Percentiles rank a stretch among this genome's conserved stretches.
Evolutionary conservation across 2,329 filamentous ascomycete species (phyloP).

Genomic region (Sclerotinia sclerotiorum): DNA sequence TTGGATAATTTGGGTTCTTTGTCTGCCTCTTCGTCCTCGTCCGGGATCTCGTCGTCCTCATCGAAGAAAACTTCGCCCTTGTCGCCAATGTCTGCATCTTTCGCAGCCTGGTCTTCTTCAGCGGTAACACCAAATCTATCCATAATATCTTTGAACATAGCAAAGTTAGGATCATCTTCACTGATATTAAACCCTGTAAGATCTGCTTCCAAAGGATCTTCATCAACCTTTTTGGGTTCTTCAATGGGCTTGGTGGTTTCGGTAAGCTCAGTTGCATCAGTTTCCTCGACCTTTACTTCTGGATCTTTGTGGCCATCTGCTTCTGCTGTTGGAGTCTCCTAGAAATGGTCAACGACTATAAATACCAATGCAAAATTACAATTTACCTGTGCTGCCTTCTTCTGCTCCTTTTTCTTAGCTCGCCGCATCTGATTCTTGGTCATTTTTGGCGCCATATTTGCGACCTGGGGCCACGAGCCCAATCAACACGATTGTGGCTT

Average conservation of each 20-base stretch:
- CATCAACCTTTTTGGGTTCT: constrained; percentile 31
- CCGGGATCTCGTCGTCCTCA: constrained; percentile 82
- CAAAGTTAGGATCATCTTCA: constrained; percentile 74
- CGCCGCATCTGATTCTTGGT: constrained; percentile 93
- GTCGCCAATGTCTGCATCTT: constrained; percentile 66
- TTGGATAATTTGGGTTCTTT: constrained; percentile 76
- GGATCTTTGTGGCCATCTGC: constrained; percentile 38
- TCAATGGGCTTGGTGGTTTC: constrained; percentile 36
- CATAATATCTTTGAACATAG: constrained; percentile 81
- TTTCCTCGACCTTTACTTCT: constrained; percentile 37
- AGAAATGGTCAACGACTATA: constrained; percentile 27
- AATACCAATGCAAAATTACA: not conserved
- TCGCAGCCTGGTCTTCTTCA: constrained; percentile 61
- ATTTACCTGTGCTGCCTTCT: constrained; percentile 61
- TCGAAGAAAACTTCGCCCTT: constrained; percentile 84
- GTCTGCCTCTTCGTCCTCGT: constrained; percentile 72
- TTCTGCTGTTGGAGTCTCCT: constrained; percentile 40
- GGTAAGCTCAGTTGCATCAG: not conserved
- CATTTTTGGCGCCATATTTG: constrained; percentile 68
- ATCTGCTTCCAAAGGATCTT: constrained; percentile 47
- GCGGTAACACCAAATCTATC: constrained; percentile 70
- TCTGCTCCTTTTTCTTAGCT: constrained; percentile 91
- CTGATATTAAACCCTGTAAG: constrained; percentile 51
- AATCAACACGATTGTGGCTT: not conserved
- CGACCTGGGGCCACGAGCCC: constrained; percentile 33